phyloP scores from a whole-genome alignment of 2,329 filamentous ascomycete genomes.

The Sporothrix humicola region DNA sequence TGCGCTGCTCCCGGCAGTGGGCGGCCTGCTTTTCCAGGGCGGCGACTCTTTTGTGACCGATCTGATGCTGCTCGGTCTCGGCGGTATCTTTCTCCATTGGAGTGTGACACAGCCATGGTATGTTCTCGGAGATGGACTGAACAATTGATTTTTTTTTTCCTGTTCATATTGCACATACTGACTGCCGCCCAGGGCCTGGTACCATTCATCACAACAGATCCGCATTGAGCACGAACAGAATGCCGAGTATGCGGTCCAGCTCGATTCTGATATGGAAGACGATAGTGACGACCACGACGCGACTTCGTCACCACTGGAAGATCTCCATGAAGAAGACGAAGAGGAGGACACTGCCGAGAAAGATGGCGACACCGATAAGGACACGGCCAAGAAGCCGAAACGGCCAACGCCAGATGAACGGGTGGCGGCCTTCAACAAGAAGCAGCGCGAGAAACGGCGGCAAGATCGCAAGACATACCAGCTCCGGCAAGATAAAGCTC shows the following conservation, averaged over 20 bases:
- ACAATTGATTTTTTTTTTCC: neutral
- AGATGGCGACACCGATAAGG: slow-evolving; percentile 49
- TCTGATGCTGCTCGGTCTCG: slow-evolving; percentile 77
- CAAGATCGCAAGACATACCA: slow-evolving; percentile 40
- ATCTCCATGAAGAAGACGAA: slow-evolving; percentile 55
- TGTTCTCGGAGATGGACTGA: slow-evolving; percentile 39
- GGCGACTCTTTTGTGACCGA: slow-evolving; percentile 85
- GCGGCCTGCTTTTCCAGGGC: slow-evolving; percentile 82
- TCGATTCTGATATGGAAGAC: slow-evolving; percentile 44
- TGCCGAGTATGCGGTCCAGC: slow-evolving; percentile 51
- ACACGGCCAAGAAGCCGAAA: neutral
- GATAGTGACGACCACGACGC: neutral
- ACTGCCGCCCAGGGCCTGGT: slow-evolving; percentile 66
- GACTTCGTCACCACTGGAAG: slow-evolving; percentile 43
- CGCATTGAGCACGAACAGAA: slow-evolving; percentile 57
- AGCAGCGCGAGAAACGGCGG: slow-evolving; percentile 27
- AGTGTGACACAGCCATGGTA: slow-evolving; percentile 89
- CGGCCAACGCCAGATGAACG: slow-evolving; percentile 22
- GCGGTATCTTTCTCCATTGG: slow-evolving; percentile 89
- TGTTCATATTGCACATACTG: neutral
- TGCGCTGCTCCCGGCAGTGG: slow-evolving; percentile 84
- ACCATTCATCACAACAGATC: slow-evolving; percentile 70
- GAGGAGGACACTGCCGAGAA: slow-evolving; percentile 39
- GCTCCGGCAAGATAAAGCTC: slow-evolving; percentile 46
- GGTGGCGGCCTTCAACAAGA: slow-evolving; percentile 31